Conservation (phyloP, 306 rosid genomes). For the Nissolia schottii region DNA sequence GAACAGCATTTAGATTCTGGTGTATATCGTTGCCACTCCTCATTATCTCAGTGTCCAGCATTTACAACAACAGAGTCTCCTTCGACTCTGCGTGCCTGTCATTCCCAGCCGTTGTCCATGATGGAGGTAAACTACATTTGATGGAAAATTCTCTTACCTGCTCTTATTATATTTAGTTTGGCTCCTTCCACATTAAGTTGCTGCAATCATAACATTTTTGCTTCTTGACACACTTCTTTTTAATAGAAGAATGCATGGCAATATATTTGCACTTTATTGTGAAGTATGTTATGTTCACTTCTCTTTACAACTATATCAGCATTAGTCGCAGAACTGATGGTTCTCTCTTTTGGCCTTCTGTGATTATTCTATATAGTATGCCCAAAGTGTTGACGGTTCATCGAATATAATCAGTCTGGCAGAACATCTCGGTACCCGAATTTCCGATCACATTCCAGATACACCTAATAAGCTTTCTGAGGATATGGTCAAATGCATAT, state of each 20-base stretch:
- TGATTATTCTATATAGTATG: conserved; percentile 49
- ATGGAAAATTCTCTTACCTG: not conserved
- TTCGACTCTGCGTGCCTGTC: conserved; percentile 59
- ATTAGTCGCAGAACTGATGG: not conserved
- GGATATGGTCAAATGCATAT: conserved; percentile 87
- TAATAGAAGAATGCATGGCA: not conserved
- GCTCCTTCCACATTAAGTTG: not conserved
- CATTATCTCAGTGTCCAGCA: conserved; percentile 57
- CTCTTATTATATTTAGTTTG: not conserved
- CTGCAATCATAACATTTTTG: not conserved
- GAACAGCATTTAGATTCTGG: conserved; percentile 52
- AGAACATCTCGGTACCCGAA: conserved; percentile 74
- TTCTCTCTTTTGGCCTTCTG: conserved; percentile 13
- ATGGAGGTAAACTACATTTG: conserved; percentile 54
- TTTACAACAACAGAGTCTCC: conserved; percentile 45
- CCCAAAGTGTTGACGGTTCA: conserved; percentile 44
- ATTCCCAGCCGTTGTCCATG: conserved; percentile 86
- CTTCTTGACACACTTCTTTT: not conserved
- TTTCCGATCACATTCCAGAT: conserved; percentile 70
- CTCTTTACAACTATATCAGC: not conserved
- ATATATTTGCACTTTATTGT: not conserved
- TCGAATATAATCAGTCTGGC: conserved; percentile 75
- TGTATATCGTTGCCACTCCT: conserved; percentile 72
- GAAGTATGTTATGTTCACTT: not conserved
- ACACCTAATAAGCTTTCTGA: conserved; percentile 78